Evolutionary conservation across 2,329 filamentous ascomycete species (phyloP).

Genomic region (Cladosporium sp.): DNA sequence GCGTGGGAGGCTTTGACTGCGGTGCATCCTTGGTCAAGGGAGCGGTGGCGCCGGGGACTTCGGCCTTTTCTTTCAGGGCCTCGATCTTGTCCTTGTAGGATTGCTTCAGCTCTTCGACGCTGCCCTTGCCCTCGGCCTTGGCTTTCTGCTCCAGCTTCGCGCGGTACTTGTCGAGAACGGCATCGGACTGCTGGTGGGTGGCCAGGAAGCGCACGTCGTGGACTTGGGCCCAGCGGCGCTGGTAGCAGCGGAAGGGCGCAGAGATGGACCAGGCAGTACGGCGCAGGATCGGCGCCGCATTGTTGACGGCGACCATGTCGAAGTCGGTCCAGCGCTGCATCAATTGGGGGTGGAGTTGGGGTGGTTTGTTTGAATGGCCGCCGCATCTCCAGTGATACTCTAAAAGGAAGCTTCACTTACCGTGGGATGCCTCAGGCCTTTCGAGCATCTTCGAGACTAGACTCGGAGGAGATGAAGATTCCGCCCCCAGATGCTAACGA

Average conservation of each 20-base stretch:
- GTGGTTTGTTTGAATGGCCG: background rate
- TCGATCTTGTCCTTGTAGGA: slow-evolving; percentile 82
- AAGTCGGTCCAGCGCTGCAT: slow-evolving; percentile 15
- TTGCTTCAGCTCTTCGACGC: slow-evolving; percentile 71
- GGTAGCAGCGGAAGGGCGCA: slow-evolving; percentile 35
- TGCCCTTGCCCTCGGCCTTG: slow-evolving; percentile 60
- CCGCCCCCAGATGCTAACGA: too few relatives aligned
- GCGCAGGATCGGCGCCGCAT: slow-evolving; percentile 21
- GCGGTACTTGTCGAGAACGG: slow-evolving; percentile 76
- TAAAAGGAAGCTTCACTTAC: too few relatives aligned
- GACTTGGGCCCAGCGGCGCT: slow-evolving; percentile 85
- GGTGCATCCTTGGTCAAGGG: slow-evolving; percentile 26
- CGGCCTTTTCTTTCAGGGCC: slow-evolving; percentile 62
- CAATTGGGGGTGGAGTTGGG: background rate
- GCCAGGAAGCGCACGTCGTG: slow-evolving; percentile 87
- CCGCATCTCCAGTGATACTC: too few relatives aligned
- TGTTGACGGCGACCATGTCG: slow-evolving; percentile 14
- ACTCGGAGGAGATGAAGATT: too few relatives aligned
- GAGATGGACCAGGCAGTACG: slow-evolving; percentile 20
- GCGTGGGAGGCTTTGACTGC: slow-evolving; percentile 19
- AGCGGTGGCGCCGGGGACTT: slow-evolving; percentile 48
- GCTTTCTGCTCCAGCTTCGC: slow-evolving; percentile 82
- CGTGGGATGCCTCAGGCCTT: too few relatives aligned
- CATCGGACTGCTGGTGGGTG: slow-evolving; percentile 63
- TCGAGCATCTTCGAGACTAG: too few relatives aligned